Evolutionary conservation across 306 rosid species (phyloP), one percentile per base, ranked within the genome.

Genomic region (Sicyos edulis): DNA sequence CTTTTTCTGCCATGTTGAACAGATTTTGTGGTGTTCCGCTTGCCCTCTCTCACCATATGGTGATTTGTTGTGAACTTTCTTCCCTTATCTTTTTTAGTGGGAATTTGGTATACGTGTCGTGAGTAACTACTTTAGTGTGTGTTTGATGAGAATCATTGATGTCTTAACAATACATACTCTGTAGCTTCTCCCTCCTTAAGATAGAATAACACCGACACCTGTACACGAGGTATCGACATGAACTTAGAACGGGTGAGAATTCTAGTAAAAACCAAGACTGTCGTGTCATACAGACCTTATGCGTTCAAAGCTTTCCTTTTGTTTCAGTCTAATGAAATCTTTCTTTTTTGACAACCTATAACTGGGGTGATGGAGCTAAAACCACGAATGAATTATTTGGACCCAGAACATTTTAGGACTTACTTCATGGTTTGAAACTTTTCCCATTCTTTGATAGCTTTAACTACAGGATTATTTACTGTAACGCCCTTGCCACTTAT

Each of bases 241-340:
- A 32, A 34, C 22, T 61, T 61, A 12, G 32, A 15, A 16, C 13
- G 7, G 49, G 68, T 29, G 68, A 61, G 68, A 4, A 61, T 29
- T 15, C 68, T 61, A 14, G 67, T 32, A 61, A 61, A 32, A 61
- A 15, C 47, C 67, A 32, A 16, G 68, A 61, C 68, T 61, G 12
- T 60, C 13, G 6, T 61, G 65, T n/a, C 32, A 29, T 29, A 60
- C 26, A 7, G 45, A 29, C 14, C 21, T 29, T 8, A 40, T 40
- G 45, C 45, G 22, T 34, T 61, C 47, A 61, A 32, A 32, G 47
- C 12, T 24, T 37, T 14, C 17, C 65, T 24, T 59, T 14, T 24
- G 42, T 59, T 59, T 19, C 57, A 21, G 19, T 24, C 65, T 59
- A 57, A 0, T 24, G 65, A 26, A 59, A 59, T 26, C 17, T 58